phyloP scores from a whole-genome alignment of 441 rosid species.

The Geranium incanum region DNA sequence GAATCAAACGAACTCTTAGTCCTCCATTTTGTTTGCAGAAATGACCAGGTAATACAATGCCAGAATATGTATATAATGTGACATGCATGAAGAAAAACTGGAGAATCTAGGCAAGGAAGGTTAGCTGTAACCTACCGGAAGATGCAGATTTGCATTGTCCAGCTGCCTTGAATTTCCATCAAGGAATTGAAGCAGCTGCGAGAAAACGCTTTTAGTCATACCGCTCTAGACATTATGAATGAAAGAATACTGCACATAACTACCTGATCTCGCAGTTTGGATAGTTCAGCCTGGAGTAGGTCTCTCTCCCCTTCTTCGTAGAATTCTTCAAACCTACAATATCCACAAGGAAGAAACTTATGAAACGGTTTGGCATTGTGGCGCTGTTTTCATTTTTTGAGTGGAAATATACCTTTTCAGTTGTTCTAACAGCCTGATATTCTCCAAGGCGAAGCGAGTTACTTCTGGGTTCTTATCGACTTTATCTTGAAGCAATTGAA shows the following conservation, averaged over 20 bases:
- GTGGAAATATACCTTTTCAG: constrained; percentile 56
- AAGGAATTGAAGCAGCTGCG: constrained; percentile 62
- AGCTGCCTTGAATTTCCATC: constrained; percentile 44
- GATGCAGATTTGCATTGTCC: constrained; percentile 30
- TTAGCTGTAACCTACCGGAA: constrained; percentile 40
- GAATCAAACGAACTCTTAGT: not conserved
- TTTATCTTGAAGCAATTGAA: constrained; percentile 84
- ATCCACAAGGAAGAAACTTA: constrained; percentile 21
- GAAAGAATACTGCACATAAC: constrained; percentile 3
- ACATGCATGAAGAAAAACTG: not conserved
- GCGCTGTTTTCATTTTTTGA: constrained; percentile 8
- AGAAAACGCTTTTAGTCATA: constrained; percentile 17
- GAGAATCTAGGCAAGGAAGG: constrained; percentile 11
- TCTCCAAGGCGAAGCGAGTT: constrained; percentile 92
- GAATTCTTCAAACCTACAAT: constrained; percentile 81
- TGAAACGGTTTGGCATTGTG: constrained; percentile 7
- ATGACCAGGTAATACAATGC: constrained; percentile 6
- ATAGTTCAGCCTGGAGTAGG: constrained; percentile 64
- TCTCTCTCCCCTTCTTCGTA: constrained; percentile 97
- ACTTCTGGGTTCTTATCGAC: constrained; percentile 91
- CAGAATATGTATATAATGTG: not conserved
- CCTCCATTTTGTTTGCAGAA: constrained; percentile 4
- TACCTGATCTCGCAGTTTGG: constrained; percentile 70
- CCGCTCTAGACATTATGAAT: constrained; percentile 21
- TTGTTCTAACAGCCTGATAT: constrained; percentile 89